These are phyloP conservation scores for Rheum nobile DNA, from an alignment of 148 eudicot genomes.

Conservation along the genomic window DNA sequence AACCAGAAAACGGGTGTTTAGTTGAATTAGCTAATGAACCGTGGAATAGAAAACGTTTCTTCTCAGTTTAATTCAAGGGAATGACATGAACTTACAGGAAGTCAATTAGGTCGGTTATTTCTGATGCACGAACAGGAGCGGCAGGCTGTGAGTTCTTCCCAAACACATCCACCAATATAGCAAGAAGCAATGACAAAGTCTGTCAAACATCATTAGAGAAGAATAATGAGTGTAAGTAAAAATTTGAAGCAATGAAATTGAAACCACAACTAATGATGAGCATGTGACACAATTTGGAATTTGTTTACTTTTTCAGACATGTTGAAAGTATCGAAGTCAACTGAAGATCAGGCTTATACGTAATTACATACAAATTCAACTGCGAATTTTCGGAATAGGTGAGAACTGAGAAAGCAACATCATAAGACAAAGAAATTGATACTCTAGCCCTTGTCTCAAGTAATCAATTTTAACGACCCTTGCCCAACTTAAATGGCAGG, in stretches of 20 bases:
- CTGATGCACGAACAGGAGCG: constrained; percentile 74
- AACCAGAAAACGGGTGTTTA: not conserved
- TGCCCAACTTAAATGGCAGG: not conserved
- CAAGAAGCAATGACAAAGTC: constrained; percentile 66
- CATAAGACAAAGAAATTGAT: not conserved
- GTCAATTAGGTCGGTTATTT: constrained; percentile 76
- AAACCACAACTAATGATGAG: not conserved
- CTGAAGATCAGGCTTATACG: too few relatives aligned
- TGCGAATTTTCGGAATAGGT: too few relatives aligned
- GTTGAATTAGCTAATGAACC: constrained; percentile 1
- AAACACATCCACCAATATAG: constrained; percentile 74
- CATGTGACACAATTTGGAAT: not conserved
- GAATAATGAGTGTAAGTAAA: not conserved
- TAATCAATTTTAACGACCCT: not conserved
- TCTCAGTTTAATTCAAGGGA: not conserved
- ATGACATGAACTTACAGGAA: constrained; percentile 60
- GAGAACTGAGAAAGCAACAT: too few relatives aligned
- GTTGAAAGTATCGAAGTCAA: too few relatives aligned
- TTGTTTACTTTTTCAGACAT: not conserved
- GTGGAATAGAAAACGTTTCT: not conserved
- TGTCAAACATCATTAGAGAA: constrained; percentile 14
- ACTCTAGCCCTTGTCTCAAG: not conserved
- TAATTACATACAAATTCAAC: not conserved
- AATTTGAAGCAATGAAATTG: not conserved
- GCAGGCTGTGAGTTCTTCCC: constrained; percentile 76